A percentile compares a stretch with the other conserved stretches of the same genome.
phyloP scores from a whole-genome alignment of 345 rosid species.

The Brassica incana region DNA sequence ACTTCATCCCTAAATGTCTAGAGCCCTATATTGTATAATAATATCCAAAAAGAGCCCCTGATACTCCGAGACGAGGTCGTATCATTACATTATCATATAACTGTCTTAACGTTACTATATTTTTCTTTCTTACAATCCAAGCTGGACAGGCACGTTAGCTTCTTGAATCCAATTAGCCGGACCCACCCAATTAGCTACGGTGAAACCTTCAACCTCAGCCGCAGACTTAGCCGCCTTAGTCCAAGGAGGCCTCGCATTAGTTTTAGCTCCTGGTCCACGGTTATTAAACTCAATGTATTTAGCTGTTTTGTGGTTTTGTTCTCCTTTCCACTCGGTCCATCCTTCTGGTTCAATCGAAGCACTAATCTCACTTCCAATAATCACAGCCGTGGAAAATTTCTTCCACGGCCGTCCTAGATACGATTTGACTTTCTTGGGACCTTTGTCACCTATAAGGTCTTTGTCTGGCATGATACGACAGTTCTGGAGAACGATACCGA shows the following conservation, averaged over 20 bases:
- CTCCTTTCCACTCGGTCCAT: constrained; percentile 54
- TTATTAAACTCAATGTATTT: constrained; percentile 60
- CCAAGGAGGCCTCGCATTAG: constrained; percentile 54
- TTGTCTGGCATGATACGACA: constrained; percentile 70
- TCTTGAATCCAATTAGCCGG: constrained; percentile 45
- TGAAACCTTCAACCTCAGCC: constrained; percentile 46
- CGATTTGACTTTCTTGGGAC: constrained; percentile 38
- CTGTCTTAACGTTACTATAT: constrained; percentile 15
- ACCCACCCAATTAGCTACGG: constrained; percentile 45
- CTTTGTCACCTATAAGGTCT: constrained; percentile 42
- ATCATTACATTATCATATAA: constrained; percentile 18
- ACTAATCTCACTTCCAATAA: constrained; percentile 57
- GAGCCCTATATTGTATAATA: constrained; percentile 20
- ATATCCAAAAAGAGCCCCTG: constrained; percentile 30
- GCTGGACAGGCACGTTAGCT: constrained; percentile 44
- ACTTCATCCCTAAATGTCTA: constrained; percentile 34
- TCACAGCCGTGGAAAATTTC: constrained; percentile 46
- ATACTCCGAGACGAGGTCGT: constrained; percentile 21
- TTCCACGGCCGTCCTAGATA: constrained; percentile 87
- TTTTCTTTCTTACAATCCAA: constrained; percentile 34
- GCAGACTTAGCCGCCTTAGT: constrained; percentile 40
- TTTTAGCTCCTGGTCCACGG: constrained; percentile 60
- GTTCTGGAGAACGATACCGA: constrained; percentile 64
- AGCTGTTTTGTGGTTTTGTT: constrained; percentile 25
- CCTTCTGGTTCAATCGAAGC: constrained; percentile 64